A percentile compares a stretch with the other conserved stretches of the same genome.
Conservation (phyloP, 2,329 filamentous ascomycete species). For the Rutstroemia sp. region DNA sequence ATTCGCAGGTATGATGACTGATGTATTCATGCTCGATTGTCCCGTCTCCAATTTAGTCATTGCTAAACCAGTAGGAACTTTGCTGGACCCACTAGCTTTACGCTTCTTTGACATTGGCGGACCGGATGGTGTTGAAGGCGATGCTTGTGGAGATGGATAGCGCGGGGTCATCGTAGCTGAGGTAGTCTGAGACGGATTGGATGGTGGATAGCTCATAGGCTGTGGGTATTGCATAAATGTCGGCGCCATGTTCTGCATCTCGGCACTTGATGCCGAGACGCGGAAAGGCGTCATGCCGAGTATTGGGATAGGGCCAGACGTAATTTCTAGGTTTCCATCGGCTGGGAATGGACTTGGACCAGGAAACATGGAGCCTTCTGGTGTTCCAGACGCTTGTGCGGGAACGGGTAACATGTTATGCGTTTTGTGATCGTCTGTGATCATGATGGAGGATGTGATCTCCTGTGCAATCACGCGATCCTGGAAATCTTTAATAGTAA, state of each 20-base stretch:
- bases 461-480: slow-evolving; percentile 75
- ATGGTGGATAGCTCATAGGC: slow-evolving; percentile 25
- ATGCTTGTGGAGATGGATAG: slow-evolving; percentile 61
- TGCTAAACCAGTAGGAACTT: slow-evolving; percentile 64
- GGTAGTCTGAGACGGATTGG: slow-evolving; percentile 31
- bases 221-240: slow-evolving; percentile 32
- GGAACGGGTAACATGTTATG: slow-evolving; percentile 41
- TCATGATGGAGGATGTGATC: slow-evolving; percentile 85
- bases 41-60: slow-evolving; percentile 75
- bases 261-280: slow-evolving; percentile 54
- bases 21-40: slow-evolving; percentile 28
- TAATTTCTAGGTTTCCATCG: slow-evolving; percentile 24
- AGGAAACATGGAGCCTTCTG: slow-evolving; percentile 32
- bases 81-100: slow-evolving; percentile 64
- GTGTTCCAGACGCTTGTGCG: slow-evolving; percentile 25
- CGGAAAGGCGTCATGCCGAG: slow-evolving; percentile 40
- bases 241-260: slow-evolving; percentile 53
- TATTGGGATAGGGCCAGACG: slow-evolving; percentile 13
- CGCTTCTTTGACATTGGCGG: slow-evolving; percentile 72
- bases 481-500: slow-evolving; percentile 79
- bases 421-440: slow-evolving; percentile 97
- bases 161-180: slow-evolving; percentile 48
- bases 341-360: slow-evolving; percentile 36
- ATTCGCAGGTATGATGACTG: slow-evolving; percentile 30
- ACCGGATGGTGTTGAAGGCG: slow-evolving; percentile 56